Conservation (phyloP, 106 monocot species). For the Apostasia shenzhenica region DNA sequence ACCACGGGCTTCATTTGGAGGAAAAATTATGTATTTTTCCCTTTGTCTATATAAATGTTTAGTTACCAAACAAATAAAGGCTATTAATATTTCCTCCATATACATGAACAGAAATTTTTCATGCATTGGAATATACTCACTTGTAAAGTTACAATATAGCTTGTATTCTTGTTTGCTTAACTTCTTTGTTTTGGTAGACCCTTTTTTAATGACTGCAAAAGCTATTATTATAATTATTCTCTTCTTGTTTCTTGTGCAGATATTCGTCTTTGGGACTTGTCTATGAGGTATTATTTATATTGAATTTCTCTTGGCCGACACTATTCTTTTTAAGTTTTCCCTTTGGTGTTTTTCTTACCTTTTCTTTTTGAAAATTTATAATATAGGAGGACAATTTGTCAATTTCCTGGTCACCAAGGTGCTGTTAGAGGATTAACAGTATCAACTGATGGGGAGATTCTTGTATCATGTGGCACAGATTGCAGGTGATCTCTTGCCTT, state of each 20-base stretch:
- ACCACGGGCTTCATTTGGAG: no score
- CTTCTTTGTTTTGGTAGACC: no score
- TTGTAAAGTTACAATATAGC: no score
- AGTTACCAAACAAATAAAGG: no score
- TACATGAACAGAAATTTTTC: no score
- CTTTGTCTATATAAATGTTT: no score
- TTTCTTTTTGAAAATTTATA: background rate
- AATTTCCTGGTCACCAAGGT: conserved; percentile 84
- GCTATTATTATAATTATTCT: background rate
- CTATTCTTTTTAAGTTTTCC: background rate
- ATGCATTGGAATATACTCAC: no score
- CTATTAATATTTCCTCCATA: no score
- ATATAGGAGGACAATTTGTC: conserved; percentile 80
- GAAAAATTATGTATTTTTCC: no score
- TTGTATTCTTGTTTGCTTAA: no score
- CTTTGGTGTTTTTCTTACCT: background rate
- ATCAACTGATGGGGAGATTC: conserved; percentile 77
- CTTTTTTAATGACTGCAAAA: no score
- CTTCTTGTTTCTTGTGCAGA: conserved; percentile 44
- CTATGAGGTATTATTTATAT: conserved; percentile 42
- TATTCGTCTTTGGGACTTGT: conserved; percentile 95
- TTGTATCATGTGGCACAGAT: conserved; percentile 91
- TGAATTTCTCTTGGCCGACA: background rate
- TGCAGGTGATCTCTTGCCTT: conserved; percentile 39
- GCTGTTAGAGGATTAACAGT: conserved; percentile 70